These are phyloP conservation scores for Trametes hirsuta DNA, from an alignment of 1,284 basidiomycete genomes.

Conservation along the genomic window DNA sequence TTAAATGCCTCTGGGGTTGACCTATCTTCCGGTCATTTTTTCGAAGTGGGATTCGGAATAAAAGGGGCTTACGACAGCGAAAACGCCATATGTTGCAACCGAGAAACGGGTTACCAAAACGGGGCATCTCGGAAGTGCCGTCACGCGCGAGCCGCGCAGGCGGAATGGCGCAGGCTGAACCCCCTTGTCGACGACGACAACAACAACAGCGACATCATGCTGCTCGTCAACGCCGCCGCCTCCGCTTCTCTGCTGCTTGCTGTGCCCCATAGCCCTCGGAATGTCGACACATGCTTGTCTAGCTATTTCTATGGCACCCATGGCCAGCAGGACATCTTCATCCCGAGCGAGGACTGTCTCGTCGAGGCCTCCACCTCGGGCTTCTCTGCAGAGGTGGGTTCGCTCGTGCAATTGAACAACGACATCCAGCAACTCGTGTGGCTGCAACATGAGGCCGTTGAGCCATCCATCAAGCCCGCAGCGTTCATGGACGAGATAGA, in stretches of 20 bases:
- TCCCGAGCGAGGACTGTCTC: conserved; percentile 38
- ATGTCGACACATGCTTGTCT: conserved; percentile 47
- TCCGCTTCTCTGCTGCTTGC: conserved; percentile 30
- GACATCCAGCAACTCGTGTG: conserved; percentile 53
- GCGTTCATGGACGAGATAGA: conserved; percentile 34
- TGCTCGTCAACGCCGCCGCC: conserved; percentile 22
- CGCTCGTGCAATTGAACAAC: conserved; percentile 14
- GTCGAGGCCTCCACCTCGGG: conserved; percentile 11
- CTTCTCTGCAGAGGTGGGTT: conserved; percentile 8
- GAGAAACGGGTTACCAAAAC: too few species aligned
- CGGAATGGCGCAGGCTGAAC: too few species aligned
- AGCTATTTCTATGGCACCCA: conserved; percentile 58
- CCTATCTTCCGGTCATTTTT: too few species aligned
- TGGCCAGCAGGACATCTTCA: conserved; percentile 51
- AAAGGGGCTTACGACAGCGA: too few species aligned
- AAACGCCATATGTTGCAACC: too few species aligned
- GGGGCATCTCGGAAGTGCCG: too few species aligned
- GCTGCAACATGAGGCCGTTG: conserved; percentile 59
- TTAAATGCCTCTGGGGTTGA: too few species aligned
- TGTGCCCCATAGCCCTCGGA: conserved; percentile 27
- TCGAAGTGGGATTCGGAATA: too few species aligned
- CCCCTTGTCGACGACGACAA: not conserved
- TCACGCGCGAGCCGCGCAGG: too few species aligned
- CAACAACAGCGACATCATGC: conserved; percentile 18
- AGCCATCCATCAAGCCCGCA: conserved; percentile 34